Evolutionary conservation across 306 rosid genomes (phyloP), one percentile per base, ranked within the genome.

Genomic region (Herpetospermum pedunculosum): DNA sequence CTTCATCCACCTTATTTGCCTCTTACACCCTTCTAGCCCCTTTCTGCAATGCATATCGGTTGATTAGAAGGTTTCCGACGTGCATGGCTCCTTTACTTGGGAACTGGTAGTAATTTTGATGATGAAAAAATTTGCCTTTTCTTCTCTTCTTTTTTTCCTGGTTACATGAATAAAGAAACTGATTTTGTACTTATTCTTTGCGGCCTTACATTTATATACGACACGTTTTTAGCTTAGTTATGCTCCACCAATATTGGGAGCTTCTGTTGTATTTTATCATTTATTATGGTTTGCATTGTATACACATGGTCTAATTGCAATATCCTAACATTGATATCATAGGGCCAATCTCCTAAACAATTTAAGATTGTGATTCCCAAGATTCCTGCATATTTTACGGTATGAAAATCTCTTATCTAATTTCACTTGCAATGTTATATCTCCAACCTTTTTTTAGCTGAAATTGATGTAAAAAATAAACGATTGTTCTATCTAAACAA

Each of bases 381-480:
- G 80, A 87, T 90, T 73, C 96, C 92, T 44, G 90, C 91, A 19
- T 90, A 90, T 80, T 90, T 90, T 81, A 90, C 92, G 78, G 96
- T 90, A 86, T 32, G 85, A 48, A 69, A 72, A 11, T 62, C 41
- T 26, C 67, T 11, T 8, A 1, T 25, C 4, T 47, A 53, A 50
- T 77, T 70, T 50, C 65, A 44, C 38, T 19, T 44, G 23, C 48
- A 58, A 70, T 44, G 72, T 57, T 78, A n/a, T 43, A 43, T 47
- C 11, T 50, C 47, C 6, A 35, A 57, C 30, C 30, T 65, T 75
- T 46, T 47, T 35, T 50, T 11, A 68, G 8, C 41, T 29, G 55
- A 44, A n/a, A 9, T 8, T 28, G 38, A 46, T 29, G 8, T 15
- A 15, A 28, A 47, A 23, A 30, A 47, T 43, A 44, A 44, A 70